phyloP scores from a whole-genome alignment of 768 basidiomycete species.

The Pulveroboletus sp. region DNA sequence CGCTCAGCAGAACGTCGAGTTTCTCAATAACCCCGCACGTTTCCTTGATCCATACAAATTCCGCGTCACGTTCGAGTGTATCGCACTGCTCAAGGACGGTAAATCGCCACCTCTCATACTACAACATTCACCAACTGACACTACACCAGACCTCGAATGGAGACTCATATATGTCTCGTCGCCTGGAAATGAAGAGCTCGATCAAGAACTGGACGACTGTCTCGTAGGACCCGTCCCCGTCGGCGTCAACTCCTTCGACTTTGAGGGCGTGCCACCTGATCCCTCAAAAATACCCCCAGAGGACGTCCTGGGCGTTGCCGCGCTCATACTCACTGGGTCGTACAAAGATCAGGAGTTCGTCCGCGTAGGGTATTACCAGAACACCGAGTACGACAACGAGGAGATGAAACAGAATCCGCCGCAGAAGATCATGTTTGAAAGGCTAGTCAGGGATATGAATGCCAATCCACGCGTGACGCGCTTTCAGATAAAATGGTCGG shows the following conservation, averaged over 20 bases:
- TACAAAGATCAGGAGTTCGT: conserved; percentile 98
- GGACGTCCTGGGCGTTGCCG: conserved; percentile 94
- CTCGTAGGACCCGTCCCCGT: conserved; percentile 95
- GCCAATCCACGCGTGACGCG: conserved; percentile 92
- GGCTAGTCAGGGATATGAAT: conserved; percentile 82
- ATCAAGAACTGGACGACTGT: conserved; percentile 97
- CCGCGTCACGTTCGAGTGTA: conserved; percentile 96
- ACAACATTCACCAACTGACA: background rate
- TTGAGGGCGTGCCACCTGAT: conserved; percentile 81
- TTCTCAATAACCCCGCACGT: conserved; percentile 88
- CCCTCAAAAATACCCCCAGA: conserved; percentile 80
- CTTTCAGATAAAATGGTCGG: conserved; percentile 84
- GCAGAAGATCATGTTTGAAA: conserved; percentile 64
- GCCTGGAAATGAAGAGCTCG: conserved; percentile 83
- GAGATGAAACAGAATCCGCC: conserved; percentile 80
- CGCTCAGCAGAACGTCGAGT: conserved; percentile 67
- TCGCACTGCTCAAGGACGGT: conserved; percentile 88
- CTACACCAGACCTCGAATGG: conserved; percentile 86
- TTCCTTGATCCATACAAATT: conserved; percentile 91
- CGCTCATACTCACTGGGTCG: conserved; percentile 92
- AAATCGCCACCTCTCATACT: conserved; percentile 9
- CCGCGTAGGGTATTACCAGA: conserved; percentile 98
- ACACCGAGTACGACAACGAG: conserved; percentile 96
- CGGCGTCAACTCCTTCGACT: conserved; percentile 98
- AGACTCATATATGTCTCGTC: conserved; percentile 95